phyloP scores from a whole-genome alignment of 352 stramenopile genomes.

The Phytophthora tubulina region DNA sequence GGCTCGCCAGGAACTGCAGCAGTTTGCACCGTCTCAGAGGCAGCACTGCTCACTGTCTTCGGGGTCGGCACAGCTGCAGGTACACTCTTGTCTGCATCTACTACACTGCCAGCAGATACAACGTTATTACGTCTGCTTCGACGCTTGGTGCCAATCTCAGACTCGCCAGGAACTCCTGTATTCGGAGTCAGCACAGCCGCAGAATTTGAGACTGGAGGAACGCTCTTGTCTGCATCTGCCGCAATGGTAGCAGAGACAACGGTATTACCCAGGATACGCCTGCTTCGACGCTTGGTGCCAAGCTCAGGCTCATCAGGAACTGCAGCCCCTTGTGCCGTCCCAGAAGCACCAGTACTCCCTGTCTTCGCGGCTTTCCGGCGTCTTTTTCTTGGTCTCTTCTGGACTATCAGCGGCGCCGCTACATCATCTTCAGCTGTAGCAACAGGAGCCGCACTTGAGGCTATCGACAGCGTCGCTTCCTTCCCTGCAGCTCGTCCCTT shows the following conservation, averaged over 20 bases:
- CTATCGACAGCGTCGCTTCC: not conserved
- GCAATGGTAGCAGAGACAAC: no score
- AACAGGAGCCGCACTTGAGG: not conserved
- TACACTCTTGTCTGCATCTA: not conserved
- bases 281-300: no score
- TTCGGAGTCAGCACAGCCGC: not conserved
- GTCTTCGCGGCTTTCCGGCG: not conserved
- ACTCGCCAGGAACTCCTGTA: not conserved
- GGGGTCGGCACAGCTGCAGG: not conserved
- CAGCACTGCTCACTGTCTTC: not conserved
- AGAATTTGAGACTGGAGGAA: no score
- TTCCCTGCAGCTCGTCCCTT: not conserved
- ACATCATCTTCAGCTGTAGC: not conserved
- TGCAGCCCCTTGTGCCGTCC: no score
- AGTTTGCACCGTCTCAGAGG: not conserved
- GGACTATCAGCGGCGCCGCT: not conserved
- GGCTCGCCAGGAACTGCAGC: not conserved
- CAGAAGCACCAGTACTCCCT: not conserved
- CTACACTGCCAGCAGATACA: not conserved
- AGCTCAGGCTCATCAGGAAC: no score
- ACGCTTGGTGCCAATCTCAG: not conserved
- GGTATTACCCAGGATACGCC: no score
- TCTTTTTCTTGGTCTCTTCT: conserved; percentile 3
- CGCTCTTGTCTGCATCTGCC: no score
- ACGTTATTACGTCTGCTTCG: not conserved